Conservation (phyloP, 1,284 basidiomycete species). For the Inonotus hispidus region DNA sequence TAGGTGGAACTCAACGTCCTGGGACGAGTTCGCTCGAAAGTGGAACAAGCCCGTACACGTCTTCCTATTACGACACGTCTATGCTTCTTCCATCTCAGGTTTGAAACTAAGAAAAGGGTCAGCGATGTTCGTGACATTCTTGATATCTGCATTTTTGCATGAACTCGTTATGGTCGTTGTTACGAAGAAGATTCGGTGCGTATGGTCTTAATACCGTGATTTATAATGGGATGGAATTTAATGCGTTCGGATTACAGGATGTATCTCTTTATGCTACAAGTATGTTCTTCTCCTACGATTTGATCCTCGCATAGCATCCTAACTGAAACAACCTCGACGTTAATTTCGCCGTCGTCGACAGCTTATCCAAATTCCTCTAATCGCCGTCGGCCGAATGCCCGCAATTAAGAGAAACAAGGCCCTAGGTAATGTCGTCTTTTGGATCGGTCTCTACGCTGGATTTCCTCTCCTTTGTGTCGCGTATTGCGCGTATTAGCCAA, state of each 20-base stretch:
- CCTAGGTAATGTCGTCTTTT: constrained; percentile 84
- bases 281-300: constrained; percentile 19
- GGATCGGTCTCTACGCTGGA: constrained; percentile 86
- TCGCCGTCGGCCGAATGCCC: constrained; percentile 73
- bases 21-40: constrained; percentile 95
- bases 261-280: constrained; percentile 71
- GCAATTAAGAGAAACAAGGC: constrained; percentile 75
- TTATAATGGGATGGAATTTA: background rate
- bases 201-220: constrained; percentile 15
- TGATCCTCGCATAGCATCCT: constrained; percentile 9
- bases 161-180: constrained; percentile 97
- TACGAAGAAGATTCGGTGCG: constrained; percentile 80
- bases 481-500: constrained; percentile 61
- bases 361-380: constrained; percentile 91
- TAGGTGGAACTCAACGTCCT: constrained; percentile 93
- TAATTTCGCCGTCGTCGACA: no score
- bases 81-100: constrained; percentile 78
- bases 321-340: constrained; percentile 11
- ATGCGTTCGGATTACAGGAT: constrained; percentile 37
- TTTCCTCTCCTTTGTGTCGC: constrained; percentile 91
- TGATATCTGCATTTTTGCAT: constrained; percentile 84
- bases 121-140: constrained; percentile 90
- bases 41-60: constrained; percentile 94
- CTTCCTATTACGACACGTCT: constrained; percentile 93
- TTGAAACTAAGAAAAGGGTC: constrained; percentile 69